These are phyloP conservation scores for Ilyonectria sp. DNA, from an alignment of 2,329 filamentous ascomycete species.

Conservation along the genomic window DNA sequence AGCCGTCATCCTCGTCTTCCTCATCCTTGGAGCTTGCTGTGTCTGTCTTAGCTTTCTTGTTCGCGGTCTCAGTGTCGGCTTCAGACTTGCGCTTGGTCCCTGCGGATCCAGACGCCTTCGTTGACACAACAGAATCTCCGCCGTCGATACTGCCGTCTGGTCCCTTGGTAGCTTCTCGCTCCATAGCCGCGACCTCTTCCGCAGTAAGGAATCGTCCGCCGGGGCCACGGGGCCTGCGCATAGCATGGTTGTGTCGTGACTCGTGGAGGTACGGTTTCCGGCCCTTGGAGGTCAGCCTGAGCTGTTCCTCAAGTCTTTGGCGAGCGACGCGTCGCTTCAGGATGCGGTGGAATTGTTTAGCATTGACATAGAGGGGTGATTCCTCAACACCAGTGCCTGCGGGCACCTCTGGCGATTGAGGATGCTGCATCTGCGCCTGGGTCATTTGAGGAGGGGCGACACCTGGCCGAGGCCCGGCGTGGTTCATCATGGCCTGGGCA, in stretches of 20 bases:
- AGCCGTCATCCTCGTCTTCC: conserved; percentile 63
- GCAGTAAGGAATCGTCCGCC: conserved; percentile 96
- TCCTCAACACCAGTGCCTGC: conserved; percentile 82
- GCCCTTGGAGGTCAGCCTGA: conserved; percentile 93
- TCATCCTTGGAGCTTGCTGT: conserved; percentile 54
- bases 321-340: conserved; percentile 93
- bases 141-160: conserved; percentile 52
- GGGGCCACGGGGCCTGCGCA: conserved; percentile 93
- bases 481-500: conserved; percentile 83
- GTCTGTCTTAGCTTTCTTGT: conserved; percentile 73
- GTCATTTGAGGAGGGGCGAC: conserved; percentile 73
- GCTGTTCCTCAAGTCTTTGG: conserved; percentile 92
- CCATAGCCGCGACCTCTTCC: conserved; percentile 93
- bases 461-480: conserved; percentile 66
- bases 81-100: conserved; percentile 76
- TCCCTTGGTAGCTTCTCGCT: conserved; percentile 72
- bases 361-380: conserved; percentile 96
- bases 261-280: conserved; percentile 98
- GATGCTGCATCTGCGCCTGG: conserved; percentile 76
- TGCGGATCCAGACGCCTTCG: conserved; percentile 48
- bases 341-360: conserved; percentile 98
- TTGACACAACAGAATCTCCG: conserved; percentile 40
- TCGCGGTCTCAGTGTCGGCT: conserved; percentile 61
- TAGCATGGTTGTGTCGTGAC: conserved; percentile 97
- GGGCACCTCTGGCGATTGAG: conserved; percentile 85